phyloP scores from a whole-genome alignment of 805 yeast genomes.

The Wickerhamiella allomyrinae region DNA sequence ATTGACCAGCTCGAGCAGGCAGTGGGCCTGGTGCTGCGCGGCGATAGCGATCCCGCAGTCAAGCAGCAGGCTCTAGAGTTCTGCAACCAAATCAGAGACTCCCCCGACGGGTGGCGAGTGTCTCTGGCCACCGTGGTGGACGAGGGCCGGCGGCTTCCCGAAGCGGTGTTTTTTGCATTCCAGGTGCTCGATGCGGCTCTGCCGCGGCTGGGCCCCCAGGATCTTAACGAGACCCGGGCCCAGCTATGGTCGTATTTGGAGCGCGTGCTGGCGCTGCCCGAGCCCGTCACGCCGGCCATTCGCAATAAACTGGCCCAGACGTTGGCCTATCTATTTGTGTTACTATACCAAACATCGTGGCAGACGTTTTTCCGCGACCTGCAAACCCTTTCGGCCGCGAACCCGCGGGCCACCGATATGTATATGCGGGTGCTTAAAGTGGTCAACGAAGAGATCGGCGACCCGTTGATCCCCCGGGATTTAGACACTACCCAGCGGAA shows the following conservation, averaged over 20 bases:
- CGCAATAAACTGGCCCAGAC: constrained; percentile 46
- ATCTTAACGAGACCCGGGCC: constrained; percentile 33
- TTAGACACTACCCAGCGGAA: constrained; percentile 46
- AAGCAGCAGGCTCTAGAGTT: constrained; percentile 38
- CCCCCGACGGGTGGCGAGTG: constrained; percentile 35
- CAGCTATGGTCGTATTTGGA: constrained; percentile 35
- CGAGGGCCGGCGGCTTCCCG: constrained; percentile 32
- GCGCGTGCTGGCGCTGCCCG: constrained; percentile 15
- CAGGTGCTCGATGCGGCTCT: constrained; percentile 55
- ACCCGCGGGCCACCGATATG: constrained; percentile 44
- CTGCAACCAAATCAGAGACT: constrained; percentile 30
- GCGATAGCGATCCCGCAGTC: constrained; percentile 44
- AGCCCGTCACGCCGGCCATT: constrained; percentile 29
- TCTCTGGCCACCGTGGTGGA: constrained; percentile 30
- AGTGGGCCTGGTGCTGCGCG: constrained; percentile 66
- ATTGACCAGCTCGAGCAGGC: constrained; percentile 67
- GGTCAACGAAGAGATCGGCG: constrained; percentile 87
- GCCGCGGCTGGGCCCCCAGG: constrained; percentile 31
- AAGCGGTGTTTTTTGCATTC: constrained; percentile 49
- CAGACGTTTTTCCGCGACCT: constrained; percentile 38
- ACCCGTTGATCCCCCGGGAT: constrained; percentile 64
- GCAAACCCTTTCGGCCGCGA: constrained; percentile 25
- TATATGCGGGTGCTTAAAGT: constrained; percentile 58
- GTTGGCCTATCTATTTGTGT: constrained; percentile 37
- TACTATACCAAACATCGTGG: constrained; percentile 37